Evolutionary conservation across 345 rosid species (phyloP), one percentile per base, ranked within the genome.

Genomic region (Brassica carinata): DNA sequence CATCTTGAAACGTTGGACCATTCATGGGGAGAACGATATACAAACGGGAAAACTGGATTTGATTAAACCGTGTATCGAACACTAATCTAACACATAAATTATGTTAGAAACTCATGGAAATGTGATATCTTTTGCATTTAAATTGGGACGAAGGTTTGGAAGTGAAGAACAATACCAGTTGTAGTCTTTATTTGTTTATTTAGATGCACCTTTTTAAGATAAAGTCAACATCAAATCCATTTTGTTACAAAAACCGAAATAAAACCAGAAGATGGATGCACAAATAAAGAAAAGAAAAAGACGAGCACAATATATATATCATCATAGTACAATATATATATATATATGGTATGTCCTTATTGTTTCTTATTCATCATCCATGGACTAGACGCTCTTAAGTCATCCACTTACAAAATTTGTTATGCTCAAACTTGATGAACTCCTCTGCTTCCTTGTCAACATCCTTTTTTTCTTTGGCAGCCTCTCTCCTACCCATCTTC

Each of bases 391-490:
- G 10, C 26, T 66, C 64, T 65, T 65, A 59, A 65, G 84, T 65
- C 82, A 51, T 67, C 31, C 48, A 72, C 75, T 67, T 79, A 73
- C n/a, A 59, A 40, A 92, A 92, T 87, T 82, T 87, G 72, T 27
- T 77, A 69, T 94, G 98, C 85, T 89, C 83, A 1, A 85, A 53
- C 80, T 57, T 77, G 72, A 92, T 90, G 53, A 91, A 94, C 8
- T 83, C 84, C 55, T 90, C 94, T 29, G 98, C 94, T 76, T 84
- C 93, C 43, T 51, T 71, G 63, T 94, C 83, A 30, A 94, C 81
- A 57, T 83, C 81, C 66, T 85, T 85, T 14, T 53, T 53, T 53
- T 61, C 65, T 61, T 74, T 70, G 0, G 72, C 71, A 26, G 11
- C 76, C 34, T 68, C 72, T 57, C 72, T 76, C n/a, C 64, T 65